Percentiles rank a stretch among this genome's conserved stretches.
phyloP scores from a whole-genome alignment of 2,329 filamentous ascomycete species.

The Daldinia eschscholtzii region DNA sequence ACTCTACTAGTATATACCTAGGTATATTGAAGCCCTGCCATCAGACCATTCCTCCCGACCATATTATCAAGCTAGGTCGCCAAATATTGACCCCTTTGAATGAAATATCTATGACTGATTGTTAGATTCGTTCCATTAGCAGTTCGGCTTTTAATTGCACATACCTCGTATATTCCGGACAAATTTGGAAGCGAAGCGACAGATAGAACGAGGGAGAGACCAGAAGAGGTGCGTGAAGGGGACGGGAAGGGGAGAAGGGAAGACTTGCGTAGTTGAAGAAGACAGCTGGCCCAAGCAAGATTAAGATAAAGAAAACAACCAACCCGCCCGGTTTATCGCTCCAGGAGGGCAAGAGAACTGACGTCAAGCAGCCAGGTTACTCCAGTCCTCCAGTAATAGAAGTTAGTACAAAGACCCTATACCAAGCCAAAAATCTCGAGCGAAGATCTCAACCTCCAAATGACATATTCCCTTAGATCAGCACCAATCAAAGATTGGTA shows the following conservation, averaged over 20 bases:
- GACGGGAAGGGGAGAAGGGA: background rate
- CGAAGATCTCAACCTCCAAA: background rate
- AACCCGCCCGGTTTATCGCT: background rate
- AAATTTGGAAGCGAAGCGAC: background rate
- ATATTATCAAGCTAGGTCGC: background rate
- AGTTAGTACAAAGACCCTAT: background rate
- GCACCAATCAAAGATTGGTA: conserved; percentile 1
- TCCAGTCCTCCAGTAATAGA: background rate
- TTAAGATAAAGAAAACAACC: background rate
- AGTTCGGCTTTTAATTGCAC: background rate
- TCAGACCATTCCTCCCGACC: background rate
- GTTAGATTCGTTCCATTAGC: background rate
- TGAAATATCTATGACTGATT: background rate
- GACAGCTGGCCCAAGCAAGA: background rate
- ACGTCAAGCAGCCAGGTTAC: background rate
- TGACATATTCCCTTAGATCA: background rate
- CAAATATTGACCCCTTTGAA: background rate
- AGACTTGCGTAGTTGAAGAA: background rate
- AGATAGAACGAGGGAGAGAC: background rate
- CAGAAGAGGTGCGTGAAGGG: background rate
- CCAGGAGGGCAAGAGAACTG: background rate
- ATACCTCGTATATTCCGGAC: background rate
- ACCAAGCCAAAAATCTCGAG: background rate
- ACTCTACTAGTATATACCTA: background rate
- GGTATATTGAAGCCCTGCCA: background rate